Evolutionary conservation across 306 rosid genomes (phyloP).

Genomic region (Vigna trinervia): DNA sequence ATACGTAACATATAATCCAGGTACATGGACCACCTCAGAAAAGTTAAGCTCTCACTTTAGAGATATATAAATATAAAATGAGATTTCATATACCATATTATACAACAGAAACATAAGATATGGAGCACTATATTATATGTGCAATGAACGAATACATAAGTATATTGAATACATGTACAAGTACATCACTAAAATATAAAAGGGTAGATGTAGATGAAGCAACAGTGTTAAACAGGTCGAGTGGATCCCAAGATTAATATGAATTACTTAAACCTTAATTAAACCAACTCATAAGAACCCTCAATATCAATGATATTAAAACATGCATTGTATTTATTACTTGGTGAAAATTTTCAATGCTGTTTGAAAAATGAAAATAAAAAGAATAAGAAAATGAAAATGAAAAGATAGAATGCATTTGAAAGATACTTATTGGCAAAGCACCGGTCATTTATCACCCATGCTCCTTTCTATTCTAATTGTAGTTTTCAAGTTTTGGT

Average conservation of each 20-base stretch:
- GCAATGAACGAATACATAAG: background rate
- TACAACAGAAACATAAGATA: background rate
- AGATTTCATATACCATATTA: background rate
- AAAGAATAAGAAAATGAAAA: background rate
- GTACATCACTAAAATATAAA: background rate
- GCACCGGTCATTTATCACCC: background rate
- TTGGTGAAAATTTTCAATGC: slow-evolving; percentile 1
- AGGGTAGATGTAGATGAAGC: background rate
- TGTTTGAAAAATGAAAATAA: background rate
- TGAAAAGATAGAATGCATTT: background rate
- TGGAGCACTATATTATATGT: background rate
- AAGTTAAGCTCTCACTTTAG: slow-evolving; percentile 23
- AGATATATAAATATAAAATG: background rate
- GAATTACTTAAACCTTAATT: background rate
- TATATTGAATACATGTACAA: slow-evolving; percentile 15
- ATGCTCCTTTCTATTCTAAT: slow-evolving; percentile 13
- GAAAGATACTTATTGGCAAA: background rate
- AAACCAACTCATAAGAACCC: background rate
- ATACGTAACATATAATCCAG: background rate
- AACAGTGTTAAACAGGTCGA: background rate
- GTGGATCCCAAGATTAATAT: background rate
- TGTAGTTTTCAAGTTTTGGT: slow-evolving; percentile 41
- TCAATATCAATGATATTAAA: background rate
- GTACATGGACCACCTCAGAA: slow-evolving; percentile 37
- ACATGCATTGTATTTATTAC: too few species aligned